Base-by-base conservation (phyloP, 495 filamentous ascomycete species). In the Tuber umbilicatum region DNA sequence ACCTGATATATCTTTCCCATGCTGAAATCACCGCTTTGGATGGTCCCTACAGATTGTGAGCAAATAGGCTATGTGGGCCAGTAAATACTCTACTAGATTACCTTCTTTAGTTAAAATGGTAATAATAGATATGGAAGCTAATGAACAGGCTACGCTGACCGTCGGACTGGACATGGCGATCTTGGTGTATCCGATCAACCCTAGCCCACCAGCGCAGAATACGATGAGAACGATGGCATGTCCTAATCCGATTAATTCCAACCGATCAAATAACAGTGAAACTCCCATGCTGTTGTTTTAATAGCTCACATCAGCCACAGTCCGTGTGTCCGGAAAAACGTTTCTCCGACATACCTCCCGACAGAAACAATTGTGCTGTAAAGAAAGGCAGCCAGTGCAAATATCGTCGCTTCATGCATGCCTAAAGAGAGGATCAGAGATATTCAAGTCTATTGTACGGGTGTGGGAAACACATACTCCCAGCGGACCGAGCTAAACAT, bases 41-140 rank as follows among this genome's bases (percentile, higher is more conserved):
- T 89, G 1, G 92, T 82, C 21, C 74, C 81, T 82, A 37, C 12
- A 35, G n/a, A 37, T 50, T 16, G 37, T 73, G 19, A 72, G 55
- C 38, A 41, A 40, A 7, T 42, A 19, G 37, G 23, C 19, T 16
- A 17, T 17, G 27, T 35, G 27, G 27, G 16, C 55, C 27, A 17
- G 55, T 17, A 5, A 4, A 5, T 17, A 19, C 27, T 35, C 55
- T 35, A 17, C 6, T 27, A 73, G 35, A 67, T 16, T 88, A 74
- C 92, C 94, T 83, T 98, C 95, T 83, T 96, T 97, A 3, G 95
- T 97, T 77, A 97, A 84, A 55, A 97, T 88, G 2, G 92, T 95
- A 81, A 97, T 97, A 69, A 95, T 94, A 37, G 93, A 91, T 37
- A 98, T 89, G n/a, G 92, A 92, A 2, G 95, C 89, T 75, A 98